Conservation (phyloP, 257 asterid genomes). For the Nicotiana benthamiana region DNA sequence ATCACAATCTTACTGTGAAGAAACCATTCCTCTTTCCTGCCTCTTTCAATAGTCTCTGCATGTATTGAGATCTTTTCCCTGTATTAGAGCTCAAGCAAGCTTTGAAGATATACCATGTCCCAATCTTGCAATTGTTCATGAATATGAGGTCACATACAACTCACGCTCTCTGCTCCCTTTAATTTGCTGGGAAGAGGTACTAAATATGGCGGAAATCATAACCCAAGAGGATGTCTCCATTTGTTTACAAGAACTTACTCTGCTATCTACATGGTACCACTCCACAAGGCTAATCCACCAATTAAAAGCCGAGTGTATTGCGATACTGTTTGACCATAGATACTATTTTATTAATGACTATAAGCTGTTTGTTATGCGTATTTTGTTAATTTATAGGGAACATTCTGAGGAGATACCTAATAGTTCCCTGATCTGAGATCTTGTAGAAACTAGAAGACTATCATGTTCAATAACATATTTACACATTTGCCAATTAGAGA, state of each 20-base stretch:
- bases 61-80: background rate
- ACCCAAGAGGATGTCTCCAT: background rate
- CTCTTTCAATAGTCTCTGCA: background rate
- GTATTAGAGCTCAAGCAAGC: background rate
- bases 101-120: background rate
- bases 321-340: background rate
- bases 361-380: background rate
- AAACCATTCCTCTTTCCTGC: background rate
- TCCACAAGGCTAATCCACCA: background rate
- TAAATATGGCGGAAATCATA: background rate
- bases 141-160: background rate
- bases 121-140: background rate
- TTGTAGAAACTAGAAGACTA: background rate
- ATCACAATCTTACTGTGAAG: background rate
- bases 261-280: background rate
- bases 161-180: background rate
- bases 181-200: background rate
- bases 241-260: background rate
- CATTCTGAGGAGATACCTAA: background rate
- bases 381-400: background rate
- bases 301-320: background rate
- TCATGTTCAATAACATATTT: background rate
- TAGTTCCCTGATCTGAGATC: background rate
- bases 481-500: background rate
- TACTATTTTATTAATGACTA: background rate